Base-by-base conservation (phyloP, 257 asterid species). In the Solanum virginianum region DNA sequence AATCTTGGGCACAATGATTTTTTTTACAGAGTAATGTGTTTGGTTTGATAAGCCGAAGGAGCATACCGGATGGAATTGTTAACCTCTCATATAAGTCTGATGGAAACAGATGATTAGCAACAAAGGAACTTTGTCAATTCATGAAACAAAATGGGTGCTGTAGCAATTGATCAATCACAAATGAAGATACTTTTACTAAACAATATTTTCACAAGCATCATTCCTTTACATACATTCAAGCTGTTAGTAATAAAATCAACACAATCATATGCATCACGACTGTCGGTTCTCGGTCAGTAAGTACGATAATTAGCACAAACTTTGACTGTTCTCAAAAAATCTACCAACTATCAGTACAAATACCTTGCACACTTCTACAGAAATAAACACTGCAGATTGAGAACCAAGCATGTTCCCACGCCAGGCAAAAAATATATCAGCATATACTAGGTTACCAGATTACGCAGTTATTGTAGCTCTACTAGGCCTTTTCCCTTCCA, bases 401-500 rank as follows among this genome's bases (percentile, higher is more conserved):
- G 87, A 87, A 88, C 87, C 81, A 85, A 82, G 91, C 88, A 86
- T 82, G 92, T 90, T 86, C 90, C 89, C 86, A 88, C 84, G 87
- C 92, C 88, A 85, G 85, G 85, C 63, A 80, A 86, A 88, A 89
- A 88, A 87, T 49, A 85, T 89, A 91, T 91, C 87, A 89, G 88
- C 91, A 83, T 74, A 47, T 49, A 55, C 66, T 66, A 47, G 70
- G 29, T 88, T 83, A 90, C 89, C 92, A 83, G 80, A 83, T 86
- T 85, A 90, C 22, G 94, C 91, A 86, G 91, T 87, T 84, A 90
- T 77, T 86, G 90, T 84, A 39, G 94, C 89, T 87, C 84, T 87
- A 84, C 86, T 90, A 36, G 96, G 87, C 88, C 84, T 94, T 87
- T 93, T 95, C 47, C 98, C 98, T 90, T 95, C 98, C 98, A 95